Evolutionary conservation across 1,284 basidiomycete species (phyloP).

Genomic region (Takashimella koratensis): DNA sequence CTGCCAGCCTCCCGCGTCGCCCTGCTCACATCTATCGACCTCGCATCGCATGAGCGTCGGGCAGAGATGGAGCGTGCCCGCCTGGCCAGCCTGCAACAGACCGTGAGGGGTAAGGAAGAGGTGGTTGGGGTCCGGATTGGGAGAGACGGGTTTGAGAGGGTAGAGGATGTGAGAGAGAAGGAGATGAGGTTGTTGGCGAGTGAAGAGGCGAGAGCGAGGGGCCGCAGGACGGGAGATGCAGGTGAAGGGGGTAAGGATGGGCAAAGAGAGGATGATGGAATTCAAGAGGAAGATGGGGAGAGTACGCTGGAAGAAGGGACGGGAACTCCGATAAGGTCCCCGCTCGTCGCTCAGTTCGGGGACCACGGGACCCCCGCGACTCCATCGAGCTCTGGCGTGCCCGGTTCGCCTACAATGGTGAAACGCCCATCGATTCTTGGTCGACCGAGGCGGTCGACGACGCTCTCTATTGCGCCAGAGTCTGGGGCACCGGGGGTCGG

Average conservation of each 20-base stretch:
- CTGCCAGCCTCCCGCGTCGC: slow-evolving; percentile 32
- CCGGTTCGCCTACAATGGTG: not conserved
- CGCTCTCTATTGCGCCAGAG: not conserved
- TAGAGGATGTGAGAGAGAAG: slow-evolving; percentile 25
- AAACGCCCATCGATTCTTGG: not conserved
- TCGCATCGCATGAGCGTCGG: slow-evolving; percentile 36
- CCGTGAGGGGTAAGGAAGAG: slow-evolving; percentile 30
- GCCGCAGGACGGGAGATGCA: slow-evolving; percentile 2
- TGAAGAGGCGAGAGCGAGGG: slow-evolving; percentile 10
- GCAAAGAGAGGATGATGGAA: not conserved
- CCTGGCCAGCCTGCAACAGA: slow-evolving; percentile 31
- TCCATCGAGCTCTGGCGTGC: not conserved
- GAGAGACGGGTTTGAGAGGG: slow-evolving; percentile 40
- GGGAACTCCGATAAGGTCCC: not conserved
- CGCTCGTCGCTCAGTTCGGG: not conserved
- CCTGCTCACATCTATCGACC: slow-evolving; percentile 29
- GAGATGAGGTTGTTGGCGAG: slow-evolving; percentile 20
- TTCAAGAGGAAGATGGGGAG: not conserved
- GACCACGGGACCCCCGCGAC: not conserved
- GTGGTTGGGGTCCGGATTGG: slow-evolving; percentile 25
- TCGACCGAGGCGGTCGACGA: not conserved
- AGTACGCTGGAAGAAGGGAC: not conserved
- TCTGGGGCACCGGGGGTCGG: not conserved
- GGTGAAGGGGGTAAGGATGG: slow-evolving; percentile 5
- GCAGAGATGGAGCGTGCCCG: slow-evolving; percentile 32